These are phyloP conservation scores for Gloeostereum incarnatum DNA, from an alignment of 768 basidiomycete genomes.

Conservation along the genomic window DNA sequence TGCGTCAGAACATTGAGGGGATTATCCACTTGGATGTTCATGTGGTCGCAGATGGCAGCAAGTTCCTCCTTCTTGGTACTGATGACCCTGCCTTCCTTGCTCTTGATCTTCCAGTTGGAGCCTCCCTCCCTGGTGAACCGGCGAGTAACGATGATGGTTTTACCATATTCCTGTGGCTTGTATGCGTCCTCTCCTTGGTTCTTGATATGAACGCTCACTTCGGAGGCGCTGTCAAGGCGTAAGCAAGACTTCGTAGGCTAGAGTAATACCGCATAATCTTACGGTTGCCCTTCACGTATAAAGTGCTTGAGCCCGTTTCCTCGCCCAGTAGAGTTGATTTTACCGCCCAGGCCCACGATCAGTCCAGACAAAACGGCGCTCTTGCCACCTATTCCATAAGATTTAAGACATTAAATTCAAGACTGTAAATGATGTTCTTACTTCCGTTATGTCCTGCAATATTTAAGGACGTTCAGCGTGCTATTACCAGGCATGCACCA, in stretches of 20 bases:
- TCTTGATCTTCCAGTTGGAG: conserved; percentile 78
- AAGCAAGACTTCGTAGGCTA: conserved; percentile 3
- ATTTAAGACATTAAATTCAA: not conserved
- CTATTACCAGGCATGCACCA: not conserved
- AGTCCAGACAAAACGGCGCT: conserved; percentile 92
- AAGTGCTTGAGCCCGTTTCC: conserved; percentile 79
- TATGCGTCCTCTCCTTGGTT: conserved; percentile 91
- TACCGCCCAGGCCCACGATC: conserved; percentile 89
- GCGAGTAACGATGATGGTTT: conserved; percentile 78
- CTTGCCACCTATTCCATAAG: conserved; percentile 72
- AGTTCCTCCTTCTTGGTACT: conserved; percentile 80
- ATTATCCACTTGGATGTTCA: conserved; percentile 96
- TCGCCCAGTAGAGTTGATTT: conserved; percentile 85
- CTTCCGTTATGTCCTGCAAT: conserved; percentile 97
- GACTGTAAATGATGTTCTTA: conserved; percentile 33
- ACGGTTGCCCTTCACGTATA: conserved; percentile 79
- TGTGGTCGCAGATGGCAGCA: conserved; percentile 83
- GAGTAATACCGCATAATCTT: conserved; percentile 14
- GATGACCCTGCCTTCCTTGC: conserved; percentile 52
- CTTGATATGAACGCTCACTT: conserved; percentile 75
- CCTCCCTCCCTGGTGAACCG: conserved; percentile 68
- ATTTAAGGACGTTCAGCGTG: conserved; percentile 3
- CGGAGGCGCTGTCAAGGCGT: conserved; percentile 38
- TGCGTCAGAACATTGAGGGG: conserved; percentile 93
- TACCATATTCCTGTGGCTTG: conserved; percentile 77